Conservation (phyloP, 345 rosid genomes). For the Salix exigua region DNA sequence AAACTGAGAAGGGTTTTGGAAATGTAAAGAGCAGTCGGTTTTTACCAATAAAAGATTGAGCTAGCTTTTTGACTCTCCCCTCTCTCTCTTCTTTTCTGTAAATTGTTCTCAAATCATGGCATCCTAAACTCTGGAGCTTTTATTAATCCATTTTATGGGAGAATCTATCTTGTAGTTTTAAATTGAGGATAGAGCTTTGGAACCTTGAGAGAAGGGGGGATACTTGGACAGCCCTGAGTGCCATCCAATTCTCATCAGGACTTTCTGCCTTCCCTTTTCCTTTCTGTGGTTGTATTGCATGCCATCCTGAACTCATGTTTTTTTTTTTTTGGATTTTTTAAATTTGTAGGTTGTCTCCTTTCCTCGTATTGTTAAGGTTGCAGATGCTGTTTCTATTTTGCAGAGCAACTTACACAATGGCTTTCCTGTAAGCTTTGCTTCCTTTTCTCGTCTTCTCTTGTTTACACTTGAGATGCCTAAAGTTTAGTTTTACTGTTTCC, state of each 20-base stretch:
- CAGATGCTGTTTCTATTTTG: constrained; percentile 78
- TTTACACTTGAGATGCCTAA: constrained; percentile 6
- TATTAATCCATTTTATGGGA: too few relatives aligned
- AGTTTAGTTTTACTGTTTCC: constrained; percentile 1
- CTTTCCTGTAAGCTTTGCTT: constrained; percentile 62
- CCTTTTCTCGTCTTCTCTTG: constrained; percentile 4
- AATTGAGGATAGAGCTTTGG: too few relatives aligned
- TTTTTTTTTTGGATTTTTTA: not conserved
- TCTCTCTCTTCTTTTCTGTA: too few relatives aligned
- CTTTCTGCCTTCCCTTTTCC: not conserved
- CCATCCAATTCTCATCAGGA: not conserved
- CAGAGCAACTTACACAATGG: constrained; percentile 86
- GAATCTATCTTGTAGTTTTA: too few relatives aligned
- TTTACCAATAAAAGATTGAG: too few relatives aligned
- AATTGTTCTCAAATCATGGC: too few relatives aligned
- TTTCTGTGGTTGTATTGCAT: not conserved
- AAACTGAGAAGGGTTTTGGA: too few relatives aligned
- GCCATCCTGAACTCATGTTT: constrained; percentile 1
- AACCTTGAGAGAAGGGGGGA: too few relatives aligned
- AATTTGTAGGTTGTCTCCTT: constrained; percentile 70
- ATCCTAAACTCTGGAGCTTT: too few relatives aligned
- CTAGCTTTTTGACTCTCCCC: too few relatives aligned
- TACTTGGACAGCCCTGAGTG: too few relatives aligned
- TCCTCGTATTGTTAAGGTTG: constrained; percentile 82
- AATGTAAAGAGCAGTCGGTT: too few relatives aligned